phyloP scores from a whole-genome alignment of 345 rosid species.

The Citrus sp. region DNA sequence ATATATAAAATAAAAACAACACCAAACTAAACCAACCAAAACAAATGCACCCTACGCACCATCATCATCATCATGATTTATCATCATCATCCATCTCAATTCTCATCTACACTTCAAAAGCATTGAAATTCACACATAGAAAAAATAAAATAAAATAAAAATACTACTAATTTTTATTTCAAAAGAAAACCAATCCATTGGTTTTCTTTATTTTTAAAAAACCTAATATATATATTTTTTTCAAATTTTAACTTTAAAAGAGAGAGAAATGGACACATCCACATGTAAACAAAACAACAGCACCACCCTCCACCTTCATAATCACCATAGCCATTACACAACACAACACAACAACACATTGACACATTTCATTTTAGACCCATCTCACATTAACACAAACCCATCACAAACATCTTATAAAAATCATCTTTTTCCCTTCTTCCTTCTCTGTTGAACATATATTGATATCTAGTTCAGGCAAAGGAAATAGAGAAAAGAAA shows the following conservation, averaged over 20 bases:
- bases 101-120: no score
- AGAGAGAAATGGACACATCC: background rate
- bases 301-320: background rate
- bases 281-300: background rate
- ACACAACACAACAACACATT: background rate
- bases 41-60: background rate
- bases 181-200: no score
- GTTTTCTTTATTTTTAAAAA: no score
- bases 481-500: background rate
- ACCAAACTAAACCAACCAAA: background rate
- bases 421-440: background rate
- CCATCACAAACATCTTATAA: background rate
- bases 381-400: background rate
- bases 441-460: background rate
- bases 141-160: no score
- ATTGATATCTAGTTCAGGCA: background rate
- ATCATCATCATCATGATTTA: background rate
- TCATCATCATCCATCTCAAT: background rate
- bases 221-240: background rate
- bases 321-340: conserved; percentile 1
- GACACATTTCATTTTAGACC: conserved; percentile 5
- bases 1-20: background rate
- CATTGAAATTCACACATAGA: no score
- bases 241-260: background rate
- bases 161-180: no score